Conservation (phyloP, 108 stramenopile species). For the Cyclostephanos tholiformis region DNA sequence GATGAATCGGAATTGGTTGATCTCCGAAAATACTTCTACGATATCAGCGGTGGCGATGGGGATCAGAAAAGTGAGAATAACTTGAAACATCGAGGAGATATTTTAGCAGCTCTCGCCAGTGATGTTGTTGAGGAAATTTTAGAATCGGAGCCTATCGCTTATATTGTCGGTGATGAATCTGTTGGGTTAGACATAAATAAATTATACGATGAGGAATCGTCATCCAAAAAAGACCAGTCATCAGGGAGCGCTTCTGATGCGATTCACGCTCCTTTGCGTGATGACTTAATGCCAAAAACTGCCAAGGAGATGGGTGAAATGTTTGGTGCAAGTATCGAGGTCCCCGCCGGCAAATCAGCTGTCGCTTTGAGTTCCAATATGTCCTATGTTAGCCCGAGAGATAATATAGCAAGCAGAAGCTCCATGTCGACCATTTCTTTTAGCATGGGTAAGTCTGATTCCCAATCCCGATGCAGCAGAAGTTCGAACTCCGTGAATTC, state of each 20-base stretch:
- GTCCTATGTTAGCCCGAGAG: slow-evolving; percentile 1
- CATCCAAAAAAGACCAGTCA: not conserved
- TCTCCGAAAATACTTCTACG: slow-evolving; percentile 84
- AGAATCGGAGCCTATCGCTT: slow-evolving; percentile 59
- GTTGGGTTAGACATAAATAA: slow-evolving; percentile 70
- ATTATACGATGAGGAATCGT: slow-evolving; percentile 26
- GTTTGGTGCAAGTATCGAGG: slow-evolving; percentile 27
- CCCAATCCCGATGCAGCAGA: slow-evolving; percentile 18
- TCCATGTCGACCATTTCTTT: slow-evolving; percentile 34
- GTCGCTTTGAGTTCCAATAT: not conserved
- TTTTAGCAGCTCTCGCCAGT: slow-evolving; percentile 83
- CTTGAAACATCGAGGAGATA: slow-evolving; percentile 80
- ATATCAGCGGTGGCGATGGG: slow-evolving; percentile 64
- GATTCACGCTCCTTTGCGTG: not conserved
- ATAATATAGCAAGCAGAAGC: not conserved
- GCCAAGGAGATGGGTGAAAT: slow-evolving; percentile 18
- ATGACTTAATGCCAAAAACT: slow-evolving; percentile 35
- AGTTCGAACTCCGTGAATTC: slow-evolving; percentile 6
- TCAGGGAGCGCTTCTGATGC: not conserved
- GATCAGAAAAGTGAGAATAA: slow-evolving; percentile 76
- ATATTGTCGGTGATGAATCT: slow-evolving; percentile 44
- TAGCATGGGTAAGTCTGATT: slow-evolving; percentile 32
- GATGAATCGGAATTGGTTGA: slow-evolving; percentile 86
- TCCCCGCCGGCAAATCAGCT: slow-evolving; percentile 14
- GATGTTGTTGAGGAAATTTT: slow-evolving; percentile 81